A percentile compares a stretch with the other conserved stretches of the same genome.
These are phyloP conservation scores for Nidularia pulvinata DNA, from an alignment of 768 basidiomycete genomes.

Conservation along the genomic window DNA sequence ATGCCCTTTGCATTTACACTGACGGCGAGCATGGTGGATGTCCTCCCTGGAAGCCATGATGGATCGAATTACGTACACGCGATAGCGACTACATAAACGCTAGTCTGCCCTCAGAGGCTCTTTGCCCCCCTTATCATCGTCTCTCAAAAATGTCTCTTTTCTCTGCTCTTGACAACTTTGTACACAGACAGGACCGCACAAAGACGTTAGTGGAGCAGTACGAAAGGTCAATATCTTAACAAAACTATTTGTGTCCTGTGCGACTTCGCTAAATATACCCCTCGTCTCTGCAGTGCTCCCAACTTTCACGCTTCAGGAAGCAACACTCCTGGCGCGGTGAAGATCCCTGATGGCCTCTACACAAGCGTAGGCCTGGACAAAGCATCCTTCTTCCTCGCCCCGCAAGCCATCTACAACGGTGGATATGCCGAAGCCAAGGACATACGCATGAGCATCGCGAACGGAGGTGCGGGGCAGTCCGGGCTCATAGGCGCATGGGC, in stretches of 20 bases:
- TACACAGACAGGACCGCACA: no score
- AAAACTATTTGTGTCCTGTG: background rate
- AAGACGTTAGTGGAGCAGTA: background rate
- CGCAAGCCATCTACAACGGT: slow-evolving; percentile 36
- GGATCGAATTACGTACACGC: background rate
- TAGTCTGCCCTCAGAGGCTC: no score
- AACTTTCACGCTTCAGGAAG: background rate
- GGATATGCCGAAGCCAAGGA: slow-evolving; percentile 25
- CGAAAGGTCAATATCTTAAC: background rate
- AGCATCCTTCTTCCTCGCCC: slow-evolving; percentile 1
- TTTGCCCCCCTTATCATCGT: background rate
- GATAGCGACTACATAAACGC: background rate
- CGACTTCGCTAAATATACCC: background rate
- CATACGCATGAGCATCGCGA: slow-evolving; percentile 43
- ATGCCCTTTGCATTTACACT: no score
- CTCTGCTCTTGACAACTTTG: background rate
- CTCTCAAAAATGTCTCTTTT: background rate
- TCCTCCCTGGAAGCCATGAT: no score
- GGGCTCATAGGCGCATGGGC: slow-evolving; percentile 49
- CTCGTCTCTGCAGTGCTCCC: background rate
- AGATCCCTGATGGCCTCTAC: slow-evolving; percentile 1
- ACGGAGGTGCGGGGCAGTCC: slow-evolving; percentile 51
- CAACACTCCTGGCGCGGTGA: background rate
- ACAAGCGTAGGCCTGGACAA: background rate
- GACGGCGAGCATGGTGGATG: no score